phyloP scores from a whole-genome alignment of 768 basidiomycete species.

The Boletus tomentosulus region DNA sequence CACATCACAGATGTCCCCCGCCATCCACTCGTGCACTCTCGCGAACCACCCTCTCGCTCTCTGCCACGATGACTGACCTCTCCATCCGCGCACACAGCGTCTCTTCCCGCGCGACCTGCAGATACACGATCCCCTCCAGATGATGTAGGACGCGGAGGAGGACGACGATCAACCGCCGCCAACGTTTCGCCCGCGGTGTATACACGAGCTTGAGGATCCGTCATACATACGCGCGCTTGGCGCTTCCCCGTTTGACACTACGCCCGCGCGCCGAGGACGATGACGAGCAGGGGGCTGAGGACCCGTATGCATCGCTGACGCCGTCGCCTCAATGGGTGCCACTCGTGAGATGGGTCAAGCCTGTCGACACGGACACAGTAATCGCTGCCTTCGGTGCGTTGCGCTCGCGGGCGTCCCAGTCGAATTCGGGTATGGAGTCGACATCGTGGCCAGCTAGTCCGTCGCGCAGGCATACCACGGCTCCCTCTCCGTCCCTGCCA shows the following conservation, averaged over 20 bases:
- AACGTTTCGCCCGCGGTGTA: slow-evolving; percentile 39
- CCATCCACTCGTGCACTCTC: no score
- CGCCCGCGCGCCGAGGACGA: slow-evolving; percentile 3
- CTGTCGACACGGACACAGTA: slow-evolving; percentile 50
- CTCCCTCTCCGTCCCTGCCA: neutral
- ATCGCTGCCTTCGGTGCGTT: slow-evolving; percentile 46
- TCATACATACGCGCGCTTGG: slow-evolving; percentile 22
- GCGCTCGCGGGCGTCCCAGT: slow-evolving; percentile 3
- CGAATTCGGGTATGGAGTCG: neutral
- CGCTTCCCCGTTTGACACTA: neutral
- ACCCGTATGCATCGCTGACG: slow-evolving; percentile 15
- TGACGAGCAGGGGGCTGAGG: slow-evolving; percentile 10
- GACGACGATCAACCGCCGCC: slow-evolving; percentile 27
- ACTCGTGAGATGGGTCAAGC: slow-evolving; percentile 51
- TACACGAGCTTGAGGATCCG: slow-evolving; percentile 49
- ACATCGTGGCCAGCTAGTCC: neutral
- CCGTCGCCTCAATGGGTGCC: slow-evolving; percentile 36
- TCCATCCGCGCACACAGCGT: slow-evolving; percentile 28
- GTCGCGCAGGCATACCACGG: neutral
- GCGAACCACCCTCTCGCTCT: no score
- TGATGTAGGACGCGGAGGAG: slow-evolving; percentile 31
- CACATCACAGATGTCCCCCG: no score
- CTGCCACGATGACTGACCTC: slow-evolving; percentile 33
- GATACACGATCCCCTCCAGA: slow-evolving; percentile 10
- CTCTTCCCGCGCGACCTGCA: slow-evolving; percentile 20